Percentiles rank a stretch among this genome's conserved stretches.
Conservation (phyloP, 2,329 filamentous ascomycete species). For the Aspergillus melleus region DNA sequence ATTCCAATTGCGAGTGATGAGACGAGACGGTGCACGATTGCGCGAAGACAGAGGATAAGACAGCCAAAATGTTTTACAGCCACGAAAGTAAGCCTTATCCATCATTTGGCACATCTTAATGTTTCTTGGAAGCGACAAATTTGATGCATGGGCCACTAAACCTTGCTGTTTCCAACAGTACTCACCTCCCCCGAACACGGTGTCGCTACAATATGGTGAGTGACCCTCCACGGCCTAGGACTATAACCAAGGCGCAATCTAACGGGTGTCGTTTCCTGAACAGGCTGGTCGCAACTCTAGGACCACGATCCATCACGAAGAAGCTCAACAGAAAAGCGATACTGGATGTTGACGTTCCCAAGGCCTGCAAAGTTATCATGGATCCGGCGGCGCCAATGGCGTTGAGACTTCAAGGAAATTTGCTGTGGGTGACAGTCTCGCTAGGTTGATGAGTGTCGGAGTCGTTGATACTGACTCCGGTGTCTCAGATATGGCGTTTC, state of each 20-base stretch:
- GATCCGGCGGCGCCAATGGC: conserved; percentile 84
- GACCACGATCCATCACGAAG: conserved; percentile 67
- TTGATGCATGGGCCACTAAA: background rate
- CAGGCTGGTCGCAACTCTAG: conserved; percentile 90
- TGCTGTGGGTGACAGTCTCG: conserved; percentile 60
- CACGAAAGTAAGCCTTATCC: conserved; percentile 71
- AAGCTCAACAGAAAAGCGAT: conserved; percentile 84
- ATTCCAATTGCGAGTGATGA: background rate
- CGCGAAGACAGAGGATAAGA: background rate
- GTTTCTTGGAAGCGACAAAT: background rate
- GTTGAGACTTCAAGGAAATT: conserved; percentile 81
- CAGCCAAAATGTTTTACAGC: conserved; percentile 79
- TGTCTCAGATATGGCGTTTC: conserved; percentile 69
- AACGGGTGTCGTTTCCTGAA: background rate
- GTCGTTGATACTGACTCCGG: background rate
- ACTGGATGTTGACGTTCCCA: conserved; percentile 79
- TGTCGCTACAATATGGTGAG: conserved; percentile 88
- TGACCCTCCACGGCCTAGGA: conserved; percentile 22
- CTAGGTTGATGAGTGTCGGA: background rate
- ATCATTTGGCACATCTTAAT: background rate
- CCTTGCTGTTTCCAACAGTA: conserved; percentile 49
- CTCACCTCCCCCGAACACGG: conserved; percentile 85
- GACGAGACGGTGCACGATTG: background rate
- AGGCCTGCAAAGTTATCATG: conserved; percentile 85
- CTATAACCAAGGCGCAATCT: too few relatives aligned